Percentiles rank a stretch among this genome's conserved stretches.
phyloP scores from a whole-genome alignment of 306 rosid species.

The Citrullus mucosospermus region DNA sequence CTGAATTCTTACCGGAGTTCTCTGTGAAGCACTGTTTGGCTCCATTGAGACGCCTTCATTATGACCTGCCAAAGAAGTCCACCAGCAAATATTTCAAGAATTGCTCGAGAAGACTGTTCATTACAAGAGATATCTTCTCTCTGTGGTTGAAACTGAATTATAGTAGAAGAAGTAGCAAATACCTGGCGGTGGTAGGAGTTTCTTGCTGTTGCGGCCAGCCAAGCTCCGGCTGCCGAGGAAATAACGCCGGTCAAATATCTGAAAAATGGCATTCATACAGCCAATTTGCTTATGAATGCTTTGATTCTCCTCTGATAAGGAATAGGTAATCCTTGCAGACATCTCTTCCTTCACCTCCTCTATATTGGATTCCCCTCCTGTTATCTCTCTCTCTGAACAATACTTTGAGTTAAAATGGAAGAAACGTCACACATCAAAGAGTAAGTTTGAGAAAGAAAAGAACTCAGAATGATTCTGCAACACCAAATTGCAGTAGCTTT shows the following conservation, averaged over 20 bases:
- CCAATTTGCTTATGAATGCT: conserved; percentile 82
- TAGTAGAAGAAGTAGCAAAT: background rate
- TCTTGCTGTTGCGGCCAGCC: conserved; percentile 22
- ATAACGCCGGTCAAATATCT: conserved; percentile 68
- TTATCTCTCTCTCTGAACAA: conserved; percentile 12
- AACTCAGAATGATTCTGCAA: background rate
- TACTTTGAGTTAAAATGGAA: background rate
- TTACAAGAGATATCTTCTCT: background rate
- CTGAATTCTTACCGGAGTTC: conserved; percentile 31
- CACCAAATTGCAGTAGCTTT: background rate
- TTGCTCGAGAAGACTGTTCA: background rate
- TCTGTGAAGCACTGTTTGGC: conserved; percentile 13
- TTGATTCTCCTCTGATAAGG: conserved; percentile 45
- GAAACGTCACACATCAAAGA: background rate
- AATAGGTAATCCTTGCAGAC: conserved; percentile 41
- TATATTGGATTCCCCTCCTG: background rate
- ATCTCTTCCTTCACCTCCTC: conserved; percentile 18
- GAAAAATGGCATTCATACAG: conserved; percentile 67
- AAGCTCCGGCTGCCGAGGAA: conserved; percentile 32
- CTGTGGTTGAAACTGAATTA: background rate
- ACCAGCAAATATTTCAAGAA: background rate
- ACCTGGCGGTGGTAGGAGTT: conserved; percentile 29
- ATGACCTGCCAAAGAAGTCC: conserved; percentile 21
- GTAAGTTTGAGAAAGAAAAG: background rate
- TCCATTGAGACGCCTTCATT: conserved; percentile 23